Base-by-base conservation (phyloP, 2,329 filamentous ascomycete species). In the Ceratocystis papillata region DNA sequence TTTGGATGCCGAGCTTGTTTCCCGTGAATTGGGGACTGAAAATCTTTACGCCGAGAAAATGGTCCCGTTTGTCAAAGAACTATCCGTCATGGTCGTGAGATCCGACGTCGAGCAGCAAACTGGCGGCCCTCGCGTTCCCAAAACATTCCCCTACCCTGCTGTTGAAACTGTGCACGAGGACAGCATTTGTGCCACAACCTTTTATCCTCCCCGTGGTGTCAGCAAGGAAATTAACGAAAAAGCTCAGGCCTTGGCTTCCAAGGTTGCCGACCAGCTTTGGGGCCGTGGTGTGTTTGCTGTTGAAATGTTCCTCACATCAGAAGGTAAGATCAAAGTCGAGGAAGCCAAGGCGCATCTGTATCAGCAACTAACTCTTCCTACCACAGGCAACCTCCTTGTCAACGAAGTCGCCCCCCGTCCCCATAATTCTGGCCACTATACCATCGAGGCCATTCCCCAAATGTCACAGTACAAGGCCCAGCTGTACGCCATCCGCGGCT, bases 151-250 rank as follows among this genome's bases (percentile, higher is more conserved):
- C 3, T 97, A 94, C 73, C 92, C 94, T 0, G 88, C 87, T 0
- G 92, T 96, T 1, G 94, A 99, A 78, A 97, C 93, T 0, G 83
- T 97, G 37, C 94, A 99, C 71, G 90, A 96, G 76, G 89, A 97
- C 75, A 94, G 86, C 73, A 91, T 99, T 71, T 97, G 94, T 82
- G 94, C 95, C 71, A 86, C 92, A 70, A 90, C 93, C 1, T 96
- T 92, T 73, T 87, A 87, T 64, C 94, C 94, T 1, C 89, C 93
- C 0, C 83, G 92, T 46, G 80, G 83, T 5, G 85, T 95, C 2
- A 79, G 85, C 0, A 76, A 79, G 0, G 75, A 79, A 1, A 79
- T 88, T 48, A 82, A 83, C 68, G 75, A 83, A 69, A 78, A 83
- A 71, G 92, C 92, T 0, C 86, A 90, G 73, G 81, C 86, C 53